Evolutionary conservation across 176 grass and related monocot genomes (phyloP), one percentile per base, ranked within the genome.

Genomic region (Dactylis glomerata): DNA sequence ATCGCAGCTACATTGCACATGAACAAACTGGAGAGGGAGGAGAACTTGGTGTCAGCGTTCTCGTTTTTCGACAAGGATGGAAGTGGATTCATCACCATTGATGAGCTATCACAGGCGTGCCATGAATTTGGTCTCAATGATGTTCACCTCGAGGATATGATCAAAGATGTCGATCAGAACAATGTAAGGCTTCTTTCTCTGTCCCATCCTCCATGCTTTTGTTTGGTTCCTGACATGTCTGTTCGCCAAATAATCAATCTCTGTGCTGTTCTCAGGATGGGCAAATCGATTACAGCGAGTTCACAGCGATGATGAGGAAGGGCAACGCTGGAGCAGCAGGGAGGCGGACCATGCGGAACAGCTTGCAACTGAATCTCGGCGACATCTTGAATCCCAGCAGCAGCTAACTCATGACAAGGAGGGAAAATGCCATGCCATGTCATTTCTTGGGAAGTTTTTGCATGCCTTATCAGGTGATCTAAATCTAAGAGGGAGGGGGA

Each of bases 201-300:
- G 33, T 37, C 11, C 8, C 8, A 50, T 33, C 49, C 42, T 22
- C 19, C 1, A 6, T 68, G 17, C 20, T 87, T 46, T 46, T 20
- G 5, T 57, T 65, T 10, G 23, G 46, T 75, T 33, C 4, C 73
- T 81, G 26, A 31, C 36, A 64, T 83, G 34, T 13, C 28, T 83
- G 22, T 65, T 58, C 2, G 0, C 1, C 6, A 38, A n/a, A n/a
- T n/a, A n/a, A 28, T 33, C 28, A 57, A 87, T 90, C 32, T 68
- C 5, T 79, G 20, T 47, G 45, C 19, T 19, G 22, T 55, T 86
- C 92, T 79, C 87, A 98, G 96, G 96, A 98, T 45, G 96, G 96
- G 72, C 93, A 98, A 86, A 98, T 98, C 8, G 96, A 98, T 86
- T 98, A 98, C 86, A 88, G 85, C 0, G 96, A 98, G 85, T 98